Conservation (phyloP, 202 grass and related monocot species). For the Zizania palustris region DNA sequence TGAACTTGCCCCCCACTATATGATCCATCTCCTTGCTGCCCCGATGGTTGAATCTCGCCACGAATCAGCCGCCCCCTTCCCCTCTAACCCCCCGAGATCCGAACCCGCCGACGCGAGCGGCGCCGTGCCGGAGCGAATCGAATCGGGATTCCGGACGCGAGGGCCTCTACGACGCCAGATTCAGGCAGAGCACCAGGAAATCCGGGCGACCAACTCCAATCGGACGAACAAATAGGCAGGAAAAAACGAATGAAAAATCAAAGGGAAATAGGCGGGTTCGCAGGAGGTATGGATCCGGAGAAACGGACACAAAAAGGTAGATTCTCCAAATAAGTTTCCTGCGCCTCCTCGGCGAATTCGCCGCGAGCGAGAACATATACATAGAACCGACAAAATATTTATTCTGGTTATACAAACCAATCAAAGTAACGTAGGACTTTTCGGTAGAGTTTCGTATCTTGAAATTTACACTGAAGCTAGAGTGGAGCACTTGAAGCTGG, state of each 20-base stretch:
- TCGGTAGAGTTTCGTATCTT: too few species aligned
- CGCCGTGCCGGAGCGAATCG: constrained; percentile 3
- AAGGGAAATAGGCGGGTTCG: not conserved
- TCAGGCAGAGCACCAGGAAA: constrained; percentile 33
- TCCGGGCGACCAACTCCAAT: constrained; percentile 36
- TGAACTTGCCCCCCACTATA: constrained; percentile 91
- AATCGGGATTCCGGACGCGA: constrained; percentile 13
- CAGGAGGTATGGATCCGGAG: constrained; percentile 38
- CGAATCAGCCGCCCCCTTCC: not conserved
- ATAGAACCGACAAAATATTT: too few species aligned
- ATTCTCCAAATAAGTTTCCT: constrained; percentile 26
- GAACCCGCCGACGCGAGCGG: not conserved
- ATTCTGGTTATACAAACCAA: too few species aligned
- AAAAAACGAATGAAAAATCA: constrained; percentile 39
- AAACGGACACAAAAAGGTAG: constrained; percentile 21
- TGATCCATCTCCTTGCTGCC: constrained; percentile 59
- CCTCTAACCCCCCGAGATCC: constrained; percentile 44
- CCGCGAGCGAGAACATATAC: not conserved
- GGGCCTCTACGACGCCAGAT: constrained; percentile 36
- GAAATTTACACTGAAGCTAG: too few species aligned
- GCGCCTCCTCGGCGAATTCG: constrained; percentile 31
- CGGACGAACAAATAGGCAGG: constrained; percentile 5
- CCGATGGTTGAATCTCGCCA: not conserved
- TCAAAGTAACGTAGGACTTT: too few species aligned
- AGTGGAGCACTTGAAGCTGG: too few species aligned